Evolutionary conservation across 768 basidiomycete species (phyloP).

Genomic region (Leucosporidium creatinivorum): DNA sequence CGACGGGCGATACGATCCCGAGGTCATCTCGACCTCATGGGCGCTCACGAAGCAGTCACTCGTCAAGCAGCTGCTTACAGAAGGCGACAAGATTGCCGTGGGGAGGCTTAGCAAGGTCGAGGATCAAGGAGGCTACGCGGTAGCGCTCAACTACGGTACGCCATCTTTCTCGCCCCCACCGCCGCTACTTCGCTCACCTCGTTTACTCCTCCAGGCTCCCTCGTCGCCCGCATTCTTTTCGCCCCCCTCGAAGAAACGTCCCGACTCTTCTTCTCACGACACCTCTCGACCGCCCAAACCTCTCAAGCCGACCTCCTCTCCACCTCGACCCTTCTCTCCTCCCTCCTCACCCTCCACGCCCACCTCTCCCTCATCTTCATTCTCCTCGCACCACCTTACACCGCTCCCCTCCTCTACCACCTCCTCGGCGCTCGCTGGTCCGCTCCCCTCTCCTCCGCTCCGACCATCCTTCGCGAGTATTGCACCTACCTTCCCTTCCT

Average conservation of each 20-base stretch:
- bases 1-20: conserved; percentile 2
- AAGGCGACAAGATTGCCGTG: conserved; percentile 86
- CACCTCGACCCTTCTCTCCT: conserved; percentile 47
- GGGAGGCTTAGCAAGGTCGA: conserved; percentile 72
- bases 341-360: conserved; percentile 58
- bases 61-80: conserved; percentile 89
- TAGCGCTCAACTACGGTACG: conserved; percentile 91
- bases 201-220: no score
- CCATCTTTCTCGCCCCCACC: conserved; percentile 10
- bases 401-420: conserved; percentile 67
- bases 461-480: conserved; percentile 68
- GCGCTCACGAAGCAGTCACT: conserved; percentile 84
- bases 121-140: conserved; percentile 89
- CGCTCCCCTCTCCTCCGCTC: conserved; percentile 59
- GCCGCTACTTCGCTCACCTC: no score
- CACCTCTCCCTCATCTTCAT: conserved; percentile 44
- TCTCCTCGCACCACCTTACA: conserved; percentile 65
- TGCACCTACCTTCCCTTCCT: conserved; percentile 82
- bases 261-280: conserved; percentile 77
- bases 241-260: conserved; percentile 93
- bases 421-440: conserved; percentile 56
- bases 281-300: conserved; percentile 37
- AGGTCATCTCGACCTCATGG: conserved; percentile 49
- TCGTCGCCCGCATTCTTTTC: conserved; percentile 84
- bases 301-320: conserved; percentile 2